Percentiles rank a stretch among this genome's conserved stretches.
Conservation (phyloP, 768 basidiomycete genomes). For the Tylopilus subfusipes region DNA sequence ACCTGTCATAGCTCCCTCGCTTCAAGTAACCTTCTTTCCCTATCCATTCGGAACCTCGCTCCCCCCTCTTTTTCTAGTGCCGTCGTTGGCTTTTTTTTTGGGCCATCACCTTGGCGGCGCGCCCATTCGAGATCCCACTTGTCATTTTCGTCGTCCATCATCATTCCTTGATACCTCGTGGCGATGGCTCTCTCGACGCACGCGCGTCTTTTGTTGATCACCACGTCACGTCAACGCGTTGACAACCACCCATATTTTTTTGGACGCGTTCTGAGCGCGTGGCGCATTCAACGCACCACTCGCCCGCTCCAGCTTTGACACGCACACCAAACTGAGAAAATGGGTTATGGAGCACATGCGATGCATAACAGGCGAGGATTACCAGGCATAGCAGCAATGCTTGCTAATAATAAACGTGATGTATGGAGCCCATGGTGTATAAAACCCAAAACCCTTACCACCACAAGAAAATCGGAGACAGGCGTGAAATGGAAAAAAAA, state of each 20-base stretch:
- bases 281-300: no score
- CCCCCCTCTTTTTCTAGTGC: no score
- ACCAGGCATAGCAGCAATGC: constrained; percentile 15
- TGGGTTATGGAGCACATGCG: no score
- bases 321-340: no score
- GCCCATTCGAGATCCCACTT: neutral
- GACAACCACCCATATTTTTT: neutral
- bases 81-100: no score
- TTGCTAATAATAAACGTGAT: constrained; percentile 24
- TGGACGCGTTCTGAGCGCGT: neutral
- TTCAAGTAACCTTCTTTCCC: no score
- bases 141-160: neutral
- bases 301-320: no score
- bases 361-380: constrained; percentile 16
- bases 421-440: constrained; percentile 11
- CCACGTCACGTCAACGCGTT: constrained; percentile 8
- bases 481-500: neutral
- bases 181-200: constrained; percentile 2
- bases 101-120: neutral
- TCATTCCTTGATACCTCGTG: constrained; percentile 9
- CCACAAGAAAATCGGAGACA: constrained; percentile 13
- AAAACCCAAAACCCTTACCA: constrained; percentile 12
- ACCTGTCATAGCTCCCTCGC: no score
- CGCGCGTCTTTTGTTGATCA: constrained; percentile 12
- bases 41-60: no score